A percentile compares a stretch with the other conserved stretches of the same genome.
Conservation (phyloP, 768 basidiomycete species). For the Xerocomellus intermedius region DNA sequence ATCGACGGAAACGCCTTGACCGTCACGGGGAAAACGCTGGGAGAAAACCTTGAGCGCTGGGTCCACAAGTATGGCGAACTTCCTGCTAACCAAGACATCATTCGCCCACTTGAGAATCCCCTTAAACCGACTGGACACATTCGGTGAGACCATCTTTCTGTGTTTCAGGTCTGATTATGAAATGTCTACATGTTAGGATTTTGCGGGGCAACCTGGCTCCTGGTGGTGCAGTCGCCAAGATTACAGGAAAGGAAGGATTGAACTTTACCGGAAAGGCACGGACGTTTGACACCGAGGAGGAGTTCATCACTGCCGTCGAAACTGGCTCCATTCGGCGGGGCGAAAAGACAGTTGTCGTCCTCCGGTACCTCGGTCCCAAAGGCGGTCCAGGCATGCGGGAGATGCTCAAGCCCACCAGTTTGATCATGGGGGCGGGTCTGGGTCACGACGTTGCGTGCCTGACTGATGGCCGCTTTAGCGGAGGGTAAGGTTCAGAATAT, state of each 20-base stretch:
- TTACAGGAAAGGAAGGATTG: conserved; percentile 94
- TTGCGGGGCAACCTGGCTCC: conserved; percentile 91
- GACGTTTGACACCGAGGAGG: conserved; percentile 88
- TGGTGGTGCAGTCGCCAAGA: conserved; percentile 94
- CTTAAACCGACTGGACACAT: conserved; percentile 91
- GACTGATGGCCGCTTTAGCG: conserved; percentile 97
- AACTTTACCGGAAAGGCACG: conserved; percentile 89
- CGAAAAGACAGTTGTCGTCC: conserved; percentile 94
- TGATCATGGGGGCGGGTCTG: conserved; percentile 98
- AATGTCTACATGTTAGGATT: conserved; percentile 51
- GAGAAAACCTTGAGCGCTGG: conserved; percentile 93
- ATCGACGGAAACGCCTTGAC: conserved; percentile 92
- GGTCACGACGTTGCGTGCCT: conserved; percentile 95
- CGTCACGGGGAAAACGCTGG: conserved; percentile 85
- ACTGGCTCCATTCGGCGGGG: conserved; percentile 85
- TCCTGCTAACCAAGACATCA: conserved; percentile 73
- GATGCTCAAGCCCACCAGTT: conserved; percentile 97
- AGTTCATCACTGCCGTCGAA: conserved; percentile 86
- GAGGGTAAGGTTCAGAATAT: conserved; percentile 65
- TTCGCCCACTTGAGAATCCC: conserved; percentile 82
- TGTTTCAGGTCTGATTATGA: conserved; percentile 2
- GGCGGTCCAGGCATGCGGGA: conserved; percentile 99
- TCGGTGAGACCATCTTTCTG: conserved; percentile 46
- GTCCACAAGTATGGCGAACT: conserved; percentile 76
- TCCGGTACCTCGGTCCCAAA: conserved; percentile 95